phyloP scores from a whole-genome alignment of 441 rosid genomes.

The Aquilaria agallochum region DNA sequence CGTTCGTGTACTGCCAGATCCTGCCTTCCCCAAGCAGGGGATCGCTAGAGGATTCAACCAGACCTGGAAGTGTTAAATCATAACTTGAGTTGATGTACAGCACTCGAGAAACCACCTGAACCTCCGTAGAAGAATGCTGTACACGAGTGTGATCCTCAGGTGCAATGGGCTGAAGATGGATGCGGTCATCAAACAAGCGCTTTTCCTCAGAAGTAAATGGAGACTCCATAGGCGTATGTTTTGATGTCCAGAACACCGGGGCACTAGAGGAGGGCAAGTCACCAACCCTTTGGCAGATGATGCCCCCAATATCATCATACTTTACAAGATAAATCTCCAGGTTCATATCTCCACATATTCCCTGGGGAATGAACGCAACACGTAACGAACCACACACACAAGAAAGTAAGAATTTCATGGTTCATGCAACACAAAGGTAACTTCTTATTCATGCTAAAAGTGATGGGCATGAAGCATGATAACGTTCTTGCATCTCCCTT shows the following conservation, averaged over 20 bases:
- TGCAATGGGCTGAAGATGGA: slow-evolving; percentile 38
- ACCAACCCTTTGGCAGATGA: slow-evolving; percentile 70
- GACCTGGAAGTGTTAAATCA: slow-evolving; percentile 41
- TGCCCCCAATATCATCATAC: slow-evolving; percentile 72
- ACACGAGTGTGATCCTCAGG: slow-evolving; percentile 15
- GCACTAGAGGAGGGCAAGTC: slow-evolving; percentile 44
- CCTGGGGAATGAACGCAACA: slow-evolving; percentile 32
- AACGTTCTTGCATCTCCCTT: no score
- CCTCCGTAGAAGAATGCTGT: slow-evolving; percentile 14
- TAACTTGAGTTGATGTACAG: slow-evolving; percentile 57
- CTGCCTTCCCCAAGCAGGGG: slow-evolving; percentile 61
- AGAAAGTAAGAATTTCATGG: no score
- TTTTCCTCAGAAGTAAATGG: slow-evolving; percentile 63
- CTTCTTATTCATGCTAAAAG: no score
- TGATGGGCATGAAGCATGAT: no score
- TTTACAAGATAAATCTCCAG: slow-evolving; percentile 68
- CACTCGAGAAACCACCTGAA: slow-evolving; percentile 44
- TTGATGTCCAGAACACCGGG: slow-evolving; percentile 75
- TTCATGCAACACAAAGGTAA: no score
- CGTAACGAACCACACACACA: no score
- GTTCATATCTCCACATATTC: slow-evolving; percentile 53
- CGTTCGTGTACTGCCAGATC: slow-evolving; percentile 77
- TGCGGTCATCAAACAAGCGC: slow-evolving; percentile 40
- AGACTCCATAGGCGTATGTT: slow-evolving; percentile 32
- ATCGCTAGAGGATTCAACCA: slow-evolving; percentile 29